Conservation (phyloP, 441 rosid genomes). For the Pelargonium cotyledonis region DNA sequence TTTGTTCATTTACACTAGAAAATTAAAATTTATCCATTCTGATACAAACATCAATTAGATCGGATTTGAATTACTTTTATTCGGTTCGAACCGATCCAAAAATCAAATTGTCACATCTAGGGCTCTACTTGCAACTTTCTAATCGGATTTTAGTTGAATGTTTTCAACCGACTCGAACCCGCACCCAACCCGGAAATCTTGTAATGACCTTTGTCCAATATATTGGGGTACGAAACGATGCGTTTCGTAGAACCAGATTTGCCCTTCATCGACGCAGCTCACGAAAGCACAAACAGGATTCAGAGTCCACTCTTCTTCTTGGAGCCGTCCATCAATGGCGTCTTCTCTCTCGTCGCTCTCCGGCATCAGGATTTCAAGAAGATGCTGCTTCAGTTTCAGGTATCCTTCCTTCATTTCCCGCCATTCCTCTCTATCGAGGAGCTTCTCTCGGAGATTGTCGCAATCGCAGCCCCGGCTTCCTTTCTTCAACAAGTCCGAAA, state of each 20-base stretch:
- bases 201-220: too few relatives aligned
- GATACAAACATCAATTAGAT: too few relatives aligned
- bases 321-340: constrained; percentile 38
- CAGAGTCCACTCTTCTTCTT: constrained; percentile 9
- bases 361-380: constrained; percentile 34
- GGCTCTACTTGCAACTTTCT: too few relatives aligned
- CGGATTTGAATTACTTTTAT: too few relatives aligned
- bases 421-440: constrained; percentile 17
- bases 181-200: too few relatives aligned
- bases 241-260: neutral
- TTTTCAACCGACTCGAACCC: too few relatives aligned
- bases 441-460: constrained; percentile 36
- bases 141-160: too few relatives aligned
- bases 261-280: constrained; percentile 1
- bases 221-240: neutral
- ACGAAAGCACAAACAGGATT: neutral
- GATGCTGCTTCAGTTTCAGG: constrained; percentile 32
- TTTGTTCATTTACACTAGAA: too few relatives aligned
- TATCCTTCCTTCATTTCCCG: constrained; percentile 34
- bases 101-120: too few relatives aligned
- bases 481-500: constrained; percentile 27
- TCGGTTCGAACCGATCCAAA: too few relatives aligned
- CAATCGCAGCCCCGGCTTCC: constrained; percentile 24
- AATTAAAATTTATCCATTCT: too few relatives aligned
- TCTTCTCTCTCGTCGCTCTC: constrained; percentile 57